Conservation (phyloP, 2,329 filamentous ascomycete genomes). For the Pseudopithomyces maydicus region DNA sequence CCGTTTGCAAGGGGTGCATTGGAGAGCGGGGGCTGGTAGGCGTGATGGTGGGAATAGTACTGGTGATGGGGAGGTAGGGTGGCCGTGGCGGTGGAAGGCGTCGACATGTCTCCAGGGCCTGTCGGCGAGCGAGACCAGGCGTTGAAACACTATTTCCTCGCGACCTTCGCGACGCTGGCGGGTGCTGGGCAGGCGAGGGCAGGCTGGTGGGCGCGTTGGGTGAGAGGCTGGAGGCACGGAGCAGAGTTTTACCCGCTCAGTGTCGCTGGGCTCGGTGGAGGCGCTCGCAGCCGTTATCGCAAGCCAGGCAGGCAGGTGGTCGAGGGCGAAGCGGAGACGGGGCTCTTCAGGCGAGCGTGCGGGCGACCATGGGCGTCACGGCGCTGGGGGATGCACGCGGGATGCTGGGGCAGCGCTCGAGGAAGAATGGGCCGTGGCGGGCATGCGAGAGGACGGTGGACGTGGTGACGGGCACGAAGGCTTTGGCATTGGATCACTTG, state of each 20-base stretch:
- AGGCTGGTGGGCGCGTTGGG: slow-evolving; percentile 14
- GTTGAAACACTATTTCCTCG: slow-evolving; percentile 35
- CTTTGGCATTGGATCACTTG: slow-evolving; percentile 11
- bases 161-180: slow-evolving; percentile 20
- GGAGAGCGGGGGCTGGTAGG: slow-evolving; percentile 39
- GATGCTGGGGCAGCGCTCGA: slow-evolving; percentile 16
- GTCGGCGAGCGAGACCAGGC: slow-evolving; percentile 29
- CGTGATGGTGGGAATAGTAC: slow-evolving; percentile 48
- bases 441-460: slow-evolving; percentile 23
- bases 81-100: slow-evolving; percentile 50
- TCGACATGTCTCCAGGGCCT: slow-evolving; percentile 45
- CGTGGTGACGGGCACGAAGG: slow-evolving; percentile 12
- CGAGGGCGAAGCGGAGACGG: slow-evolving; percentile 32
- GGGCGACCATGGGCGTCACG: slow-evolving; percentile 20
- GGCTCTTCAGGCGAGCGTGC: slow-evolving; percentile 28
- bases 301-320: slow-evolving; percentile 22
- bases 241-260: slow-evolving; percentile 18
- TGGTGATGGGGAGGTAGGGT: slow-evolving; percentile 48
- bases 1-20: slow-evolving; percentile 43
- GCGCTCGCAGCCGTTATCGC: slow-evolving; percentile 30
- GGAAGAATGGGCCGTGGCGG: slow-evolving; percentile 26
- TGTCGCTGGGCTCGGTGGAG: slow-evolving; percentile 20
- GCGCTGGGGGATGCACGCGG: slow-evolving; percentile 8
- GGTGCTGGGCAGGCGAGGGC: slow-evolving; percentile 19
- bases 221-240: slow-evolving; percentile 13